Evolutionary conservation across 108 stramenopile genomes (phyloP).

Genomic region (Aurantiochytrium sp.): DNA sequence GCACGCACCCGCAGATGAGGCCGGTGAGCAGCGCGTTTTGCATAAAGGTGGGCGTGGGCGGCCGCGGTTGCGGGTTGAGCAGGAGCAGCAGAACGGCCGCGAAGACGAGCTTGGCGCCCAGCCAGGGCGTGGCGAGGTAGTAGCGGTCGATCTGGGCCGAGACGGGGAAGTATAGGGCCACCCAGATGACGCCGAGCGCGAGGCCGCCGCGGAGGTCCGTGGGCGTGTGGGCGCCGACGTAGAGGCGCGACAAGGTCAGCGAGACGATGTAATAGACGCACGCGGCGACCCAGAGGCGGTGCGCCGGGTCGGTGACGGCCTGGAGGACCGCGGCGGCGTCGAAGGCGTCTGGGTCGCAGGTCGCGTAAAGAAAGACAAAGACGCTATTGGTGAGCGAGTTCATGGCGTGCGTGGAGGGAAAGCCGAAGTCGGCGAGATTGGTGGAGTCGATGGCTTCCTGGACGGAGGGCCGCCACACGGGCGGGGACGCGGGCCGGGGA

Average conservation of each 20-base stretch:
- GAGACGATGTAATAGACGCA: not conserved
- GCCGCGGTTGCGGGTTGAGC: constrained; percentile 8
- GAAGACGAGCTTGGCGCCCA: not conserved
- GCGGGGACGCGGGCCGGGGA: not conserved
- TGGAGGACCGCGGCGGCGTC: not conserved
- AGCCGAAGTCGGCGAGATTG: not conserved
- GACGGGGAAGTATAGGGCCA: not conserved
- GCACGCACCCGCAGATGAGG: not conserved
- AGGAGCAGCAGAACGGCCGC: not conserved
- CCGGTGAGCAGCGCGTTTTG: constrained; percentile 14
- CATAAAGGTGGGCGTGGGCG: not conserved
- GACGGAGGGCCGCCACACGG: not conserved
- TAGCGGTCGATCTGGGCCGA: not conserved
- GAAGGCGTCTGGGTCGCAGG: not conserved
- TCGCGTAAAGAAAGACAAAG: not conserved
- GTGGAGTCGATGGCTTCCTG: not conserved
- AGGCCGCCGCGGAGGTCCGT: constrained; percentile 17
- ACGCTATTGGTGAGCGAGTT: not conserved
- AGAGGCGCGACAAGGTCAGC: not conserved
- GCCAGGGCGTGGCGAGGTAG: not conserved
- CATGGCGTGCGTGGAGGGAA: not conserved
- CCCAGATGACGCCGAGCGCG: constrained; percentile 4
- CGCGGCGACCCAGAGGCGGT: not conserved
- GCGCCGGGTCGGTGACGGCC: not conserved
- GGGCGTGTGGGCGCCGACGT: not conserved